Evolutionary conservation across 2,329 filamentous ascomycete genomes (phyloP), one percentile per base, ranked within the genome.

Genomic region (Fusarium sambucinum): DNA sequence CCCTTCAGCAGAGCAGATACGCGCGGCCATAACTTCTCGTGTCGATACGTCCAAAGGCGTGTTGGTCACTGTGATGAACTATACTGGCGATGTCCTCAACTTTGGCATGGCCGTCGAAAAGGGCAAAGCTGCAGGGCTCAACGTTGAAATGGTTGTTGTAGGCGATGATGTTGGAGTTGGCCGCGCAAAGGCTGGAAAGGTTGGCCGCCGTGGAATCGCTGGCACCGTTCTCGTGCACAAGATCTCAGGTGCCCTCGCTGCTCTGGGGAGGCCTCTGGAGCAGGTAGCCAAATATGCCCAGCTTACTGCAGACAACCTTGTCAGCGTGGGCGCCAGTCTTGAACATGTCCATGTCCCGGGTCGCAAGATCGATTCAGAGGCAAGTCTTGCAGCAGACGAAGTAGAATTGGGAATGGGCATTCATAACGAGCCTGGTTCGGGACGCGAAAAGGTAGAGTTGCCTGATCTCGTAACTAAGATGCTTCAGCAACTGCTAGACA

Each of bases 81-180:
- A 97, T 79, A 97, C 93, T 2, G 92, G 92, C 37, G 92, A 94
- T 77, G 88, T 97, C 55, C 85, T 97, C 71, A 96, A 97, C 81
- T 97, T 97, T 76, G 94, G 94, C 56, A 91, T 97, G 86, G 94
- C 91, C 1, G 92, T 96, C 11, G 95, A 97, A 79, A 97, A 97
- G 82, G 94, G 94, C 17, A 90, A 91, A 60, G 93, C 93, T 2
- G 87, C 89, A 0, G 94, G 93, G 0, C 80, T 93, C 25, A 81
- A 89, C 19, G 92, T 92, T 1, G 92, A 97, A 77, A 97, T 97
- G 91, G 89, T 97, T 12, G 91, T 97, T 11, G 93, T 97, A 10
- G 93, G 90, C 8, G 95, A 98, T 75, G 95, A 98, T 78, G 94
- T 94, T 5, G 94, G 94, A 42, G 94, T 98, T 45, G 94, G 94